phyloP scores from a whole-genome alignment of 2,329 filamentous ascomycete species.

The Botrytis aclada region DNA sequence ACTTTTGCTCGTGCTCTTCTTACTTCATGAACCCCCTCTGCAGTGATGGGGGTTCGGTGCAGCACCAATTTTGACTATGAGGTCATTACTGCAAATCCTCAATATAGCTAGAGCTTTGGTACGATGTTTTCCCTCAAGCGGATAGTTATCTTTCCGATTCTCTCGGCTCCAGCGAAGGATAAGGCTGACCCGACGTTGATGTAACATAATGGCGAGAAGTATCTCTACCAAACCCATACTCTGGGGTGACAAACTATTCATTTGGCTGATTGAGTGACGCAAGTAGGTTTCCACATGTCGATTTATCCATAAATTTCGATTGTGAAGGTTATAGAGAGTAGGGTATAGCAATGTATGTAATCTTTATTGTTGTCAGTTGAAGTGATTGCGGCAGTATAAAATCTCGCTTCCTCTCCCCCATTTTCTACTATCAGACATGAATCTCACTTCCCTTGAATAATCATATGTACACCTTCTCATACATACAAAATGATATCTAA shows the following conservation, averaged over 20 bases:
- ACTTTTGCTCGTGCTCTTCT: not conserved
- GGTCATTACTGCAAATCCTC: not conserved
- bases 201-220: not conserved
- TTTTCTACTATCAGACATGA: not conserved
- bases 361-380: not conserved
- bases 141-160: constrained; percentile 6
- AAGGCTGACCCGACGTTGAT: not conserved
- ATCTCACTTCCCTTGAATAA: not conserved
- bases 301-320: not conserved
- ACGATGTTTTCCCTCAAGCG: not conserved
- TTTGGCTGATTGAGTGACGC: not conserved
- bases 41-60: not conserved
- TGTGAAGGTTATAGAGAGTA: not conserved
- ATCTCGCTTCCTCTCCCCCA: not conserved
- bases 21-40: not conserved
- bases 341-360: not conserved
- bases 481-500: not conserved
- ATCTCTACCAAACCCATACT: not conserved
- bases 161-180: not conserved
- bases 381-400: not conserved
- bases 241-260: not conserved
- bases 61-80: not conserved
- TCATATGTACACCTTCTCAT: not conserved
- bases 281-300: not conserved
- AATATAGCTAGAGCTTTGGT: not conserved